A percentile compares a stretch with the other conserved stretches of the same genome.
phyloP scores from a whole-genome alignment of 331 rosid species.

The Pyracantha coccinea region DNA sequence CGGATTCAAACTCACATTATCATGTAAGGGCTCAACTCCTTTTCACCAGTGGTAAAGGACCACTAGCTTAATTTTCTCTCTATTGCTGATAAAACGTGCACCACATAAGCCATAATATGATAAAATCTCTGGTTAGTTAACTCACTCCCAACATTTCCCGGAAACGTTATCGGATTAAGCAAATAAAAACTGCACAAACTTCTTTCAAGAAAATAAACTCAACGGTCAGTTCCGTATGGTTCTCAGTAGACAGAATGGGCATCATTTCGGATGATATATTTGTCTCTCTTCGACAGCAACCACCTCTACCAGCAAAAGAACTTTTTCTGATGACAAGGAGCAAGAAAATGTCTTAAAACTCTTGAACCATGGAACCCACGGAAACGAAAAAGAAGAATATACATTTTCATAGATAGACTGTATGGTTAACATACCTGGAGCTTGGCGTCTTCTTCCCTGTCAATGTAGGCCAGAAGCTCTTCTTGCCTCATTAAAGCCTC shows the following conservation, averaged over 20 bases:
- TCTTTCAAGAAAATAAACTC: neutral
- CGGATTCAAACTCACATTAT: too few species aligned
- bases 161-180: neutral
- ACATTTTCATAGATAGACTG: neutral
- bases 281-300: constrained; percentile 21
- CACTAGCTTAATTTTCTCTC: too few species aligned
- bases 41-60: too few species aligned
- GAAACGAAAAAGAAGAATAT: neutral
- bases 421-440: constrained; percentile 47
- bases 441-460: constrained; percentile 74
- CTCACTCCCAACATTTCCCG: too few species aligned
- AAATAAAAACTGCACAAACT: constrained; percentile 15
- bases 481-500: constrained; percentile 94
- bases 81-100: neutral
- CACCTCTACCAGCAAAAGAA: constrained; percentile 69
- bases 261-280: constrained; percentile 24
- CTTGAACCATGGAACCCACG: neutral
- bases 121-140: neutral
- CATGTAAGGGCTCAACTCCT: too few species aligned
- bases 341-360: neutral
- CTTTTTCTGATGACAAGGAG: constrained; percentile 44
- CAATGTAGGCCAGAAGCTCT: constrained; percentile 84
- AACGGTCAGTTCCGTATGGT: neutral
- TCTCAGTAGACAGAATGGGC: constrained; percentile 12
- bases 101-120: neutral